Evolutionary conservation across 345 rosid genomes (phyloP).

Genomic region (Acer yangbiense): DNA sequence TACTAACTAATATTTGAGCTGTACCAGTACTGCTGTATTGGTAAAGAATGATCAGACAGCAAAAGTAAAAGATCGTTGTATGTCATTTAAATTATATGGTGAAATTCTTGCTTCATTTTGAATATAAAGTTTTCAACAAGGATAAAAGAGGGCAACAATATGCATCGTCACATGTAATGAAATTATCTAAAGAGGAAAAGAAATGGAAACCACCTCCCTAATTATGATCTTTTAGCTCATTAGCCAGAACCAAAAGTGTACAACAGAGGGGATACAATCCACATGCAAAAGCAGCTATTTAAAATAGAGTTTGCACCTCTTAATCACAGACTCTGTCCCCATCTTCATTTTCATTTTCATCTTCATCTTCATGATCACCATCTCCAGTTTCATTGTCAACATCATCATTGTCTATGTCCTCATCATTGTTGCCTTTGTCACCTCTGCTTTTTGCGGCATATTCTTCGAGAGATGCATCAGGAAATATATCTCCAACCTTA

Average conservation of each 20-base stretch:
- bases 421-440: neutral
- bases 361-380: constrained; percentile 7
- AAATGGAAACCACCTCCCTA: neutral
- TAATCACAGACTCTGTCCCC: constrained; percentile 14
- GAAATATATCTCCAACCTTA: constrained; percentile 81
- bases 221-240: neutral
- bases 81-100: neutral
- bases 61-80: no score
- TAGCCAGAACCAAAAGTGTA: neutral
- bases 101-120: neutral
- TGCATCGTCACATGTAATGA: neutral
- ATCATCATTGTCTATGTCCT: neutral
- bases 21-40: neutral
- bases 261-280: neutral
- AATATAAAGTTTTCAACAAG: neutral
- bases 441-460: constrained; percentile 49
- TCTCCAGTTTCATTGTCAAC: constrained; percentile 21
- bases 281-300: neutral
- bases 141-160: neutral
- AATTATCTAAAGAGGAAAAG: neutral
- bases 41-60: neutral
- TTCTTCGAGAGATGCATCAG: constrained; percentile 66
- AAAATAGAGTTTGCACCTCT: neutral
- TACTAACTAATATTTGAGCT: no score
- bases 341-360: constrained; percentile 25